A percentile compares a stretch with the other conserved stretches of the same genome.
These are phyloP conservation scores for Metschnikowia santaceciliae DNA, from an alignment of 805 yeast species.

Conservation along the genomic window DNA sequence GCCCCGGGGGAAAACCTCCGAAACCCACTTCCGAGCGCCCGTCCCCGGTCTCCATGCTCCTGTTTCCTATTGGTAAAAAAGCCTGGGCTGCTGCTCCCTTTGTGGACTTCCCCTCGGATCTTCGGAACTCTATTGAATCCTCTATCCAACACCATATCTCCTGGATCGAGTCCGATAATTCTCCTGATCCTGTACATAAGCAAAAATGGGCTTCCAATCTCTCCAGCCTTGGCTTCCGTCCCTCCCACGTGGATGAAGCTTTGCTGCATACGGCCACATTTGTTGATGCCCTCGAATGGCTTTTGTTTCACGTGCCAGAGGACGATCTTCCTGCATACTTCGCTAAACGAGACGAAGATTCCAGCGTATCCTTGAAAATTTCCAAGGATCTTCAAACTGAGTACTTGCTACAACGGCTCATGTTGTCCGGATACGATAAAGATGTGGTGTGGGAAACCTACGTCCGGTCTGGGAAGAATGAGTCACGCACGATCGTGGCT, in stretches of 20 bases:
- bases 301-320: slow-evolving; percentile 86
- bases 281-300: slow-evolving; percentile 64
- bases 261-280: slow-evolving; percentile 50
- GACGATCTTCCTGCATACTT: slow-evolving; percentile 80
- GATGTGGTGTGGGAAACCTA: slow-evolving; percentile 56
- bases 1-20: too few species aligned
- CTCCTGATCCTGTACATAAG: not conserved
- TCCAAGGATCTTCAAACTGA: slow-evolving; percentile 53
- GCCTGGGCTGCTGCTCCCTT: slow-evolving; percentile 71
- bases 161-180: slow-evolving; percentile 41
- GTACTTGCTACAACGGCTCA: slow-evolving; percentile 52
- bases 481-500: slow-evolving; percentile 47
- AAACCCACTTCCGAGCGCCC: not conserved
- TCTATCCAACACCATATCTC: slow-evolving; percentile 53
- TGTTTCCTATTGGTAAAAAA: slow-evolving; percentile 42
- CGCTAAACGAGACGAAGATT: slow-evolving; percentile 52
- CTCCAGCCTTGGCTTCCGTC: slow-evolving; percentile 53
- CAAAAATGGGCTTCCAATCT: slow-evolving; percentile 14
- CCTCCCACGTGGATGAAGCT: slow-evolving; percentile 68
- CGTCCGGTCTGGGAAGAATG: slow-evolving; percentile 39
- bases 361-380: slow-evolving; percentile 55
- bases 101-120: slow-evolving; percentile 61
- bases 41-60: not conserved
- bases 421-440: slow-evolving; percentile 66
- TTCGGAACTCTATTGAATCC: slow-evolving; percentile 59